Evolutionary conservation across 345 rosid genomes (phyloP), one percentile per base, ranked within the genome.

Genomic region (Murraya paniculata): DNA sequence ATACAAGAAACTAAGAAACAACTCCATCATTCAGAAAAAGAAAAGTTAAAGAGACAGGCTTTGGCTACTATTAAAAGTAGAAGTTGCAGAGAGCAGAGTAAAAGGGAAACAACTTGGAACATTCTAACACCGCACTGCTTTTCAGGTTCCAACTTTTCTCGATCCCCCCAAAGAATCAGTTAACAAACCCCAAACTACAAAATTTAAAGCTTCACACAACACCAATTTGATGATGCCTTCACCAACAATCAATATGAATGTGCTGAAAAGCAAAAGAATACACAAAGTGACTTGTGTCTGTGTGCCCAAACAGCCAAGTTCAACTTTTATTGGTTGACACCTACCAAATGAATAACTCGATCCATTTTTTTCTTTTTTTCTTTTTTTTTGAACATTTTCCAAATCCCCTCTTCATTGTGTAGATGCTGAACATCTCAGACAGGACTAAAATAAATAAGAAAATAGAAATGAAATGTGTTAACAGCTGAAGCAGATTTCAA

Each of bases 401-500:
- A 25, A 50, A 71, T 33, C 64, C 70, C 58, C 74, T 58, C 75
- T 82, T 66, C 80, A n/a, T 53, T 60, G 48, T 65, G 71, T 56
- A 73, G 35, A 65, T 48, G 21, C 24, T 55, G 57, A 48, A 18
- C 77, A 72, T 82, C 81, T 69, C 70, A 27, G 68, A 56, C 39
- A 66, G 59, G 75, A 67, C 33, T 33, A 56, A 74, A 80, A 53
- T 59, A 79, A 69, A 71, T 59, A 79, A 75, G 76, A 77, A 10
- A 68, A 45, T 59, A 60, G 48, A 72, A 82, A 79, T 39, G 76
- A 61, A 78, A 38, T 45, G 75, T 69, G 75, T 71, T 71, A 74
- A 68, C 80, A 80, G 77, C 69, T 59, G 62, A 77, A 58, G 81
- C 81, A 61, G 78, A 72, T 77, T 80, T 77, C 77, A 68, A 78